These are phyloP conservation scores for Backusella tarrabulga DNA, from an alignment of 192 early-diverging fungal species.

Conservation along the genomic window DNA sequence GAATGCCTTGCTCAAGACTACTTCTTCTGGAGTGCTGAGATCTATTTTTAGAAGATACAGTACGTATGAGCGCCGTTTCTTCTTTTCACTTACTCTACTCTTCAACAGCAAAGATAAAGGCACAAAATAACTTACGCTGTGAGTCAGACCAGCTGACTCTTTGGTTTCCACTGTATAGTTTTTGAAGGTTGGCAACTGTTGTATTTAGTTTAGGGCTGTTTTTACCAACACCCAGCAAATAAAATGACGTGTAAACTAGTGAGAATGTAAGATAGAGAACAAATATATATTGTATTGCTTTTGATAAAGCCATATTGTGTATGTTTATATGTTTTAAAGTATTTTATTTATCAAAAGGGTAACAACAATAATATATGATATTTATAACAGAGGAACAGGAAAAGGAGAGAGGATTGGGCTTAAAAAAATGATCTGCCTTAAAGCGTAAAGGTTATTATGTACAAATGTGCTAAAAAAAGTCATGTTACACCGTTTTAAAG, in stretches of 20 bases:
- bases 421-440: background rate
- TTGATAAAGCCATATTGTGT: background rate
- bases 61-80: background rate
- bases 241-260: slow-evolving; percentile 27
- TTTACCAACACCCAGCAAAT: slow-evolving; percentile 2
- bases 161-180: background rate
- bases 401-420: background rate
- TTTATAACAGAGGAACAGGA: background rate
- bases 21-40: slow-evolving; percentile 38
- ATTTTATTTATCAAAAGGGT: background rate
- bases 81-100: background rate
- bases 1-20: slow-evolving; percentile 51
- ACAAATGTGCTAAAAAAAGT: background rate
- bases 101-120: background rate
- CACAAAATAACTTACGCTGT: background rate
- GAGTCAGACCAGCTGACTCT: slow-evolving; percentile 3
- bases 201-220: background rate
- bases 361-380: background rate
- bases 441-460: background rate
- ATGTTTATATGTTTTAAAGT: background rate
- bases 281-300: slow-evolving; percentile 18
- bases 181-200: background rate
- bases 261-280: slow-evolving; percentile 26
- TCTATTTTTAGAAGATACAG: background rate
- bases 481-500: slow-evolving; percentile 20